Evolutionary conservation across 2,329 filamentous ascomycete species (phyloP).

Genomic region (Triangularia verruculosa): DNA sequence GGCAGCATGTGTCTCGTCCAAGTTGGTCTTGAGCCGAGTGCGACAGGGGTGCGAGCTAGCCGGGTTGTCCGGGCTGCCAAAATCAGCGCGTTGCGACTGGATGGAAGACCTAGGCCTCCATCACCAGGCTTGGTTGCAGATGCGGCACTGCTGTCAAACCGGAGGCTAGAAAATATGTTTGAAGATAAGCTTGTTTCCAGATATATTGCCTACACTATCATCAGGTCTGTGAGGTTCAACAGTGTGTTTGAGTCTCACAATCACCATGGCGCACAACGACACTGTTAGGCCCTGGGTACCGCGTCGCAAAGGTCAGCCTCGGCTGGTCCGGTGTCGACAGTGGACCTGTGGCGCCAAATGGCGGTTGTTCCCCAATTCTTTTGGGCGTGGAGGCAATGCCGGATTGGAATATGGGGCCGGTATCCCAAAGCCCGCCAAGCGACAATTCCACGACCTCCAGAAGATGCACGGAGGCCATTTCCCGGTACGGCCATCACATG

Average conservation of each 20-base stretch:
- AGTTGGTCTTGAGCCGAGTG: slow-evolving; percentile 22
- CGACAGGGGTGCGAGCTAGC: slow-evolving; percentile 22
- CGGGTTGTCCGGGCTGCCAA: slow-evolving; percentile 5
- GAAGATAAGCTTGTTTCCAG: not conserved
- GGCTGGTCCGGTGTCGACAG: slow-evolving; percentile 13
- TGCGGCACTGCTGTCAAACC: not conserved
- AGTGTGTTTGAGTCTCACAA: not conserved
- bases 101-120: not conserved
- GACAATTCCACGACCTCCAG: slow-evolving; percentile 2
- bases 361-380: not conserved
- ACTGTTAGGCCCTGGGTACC: slow-evolving; percentile 3
- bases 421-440: slow-evolving; percentile 1
- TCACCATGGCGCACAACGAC: not conserved
- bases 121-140: not conserved
- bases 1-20: slow-evolving; percentile 26
- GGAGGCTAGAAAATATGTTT: not conserved
- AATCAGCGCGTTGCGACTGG: not conserved
- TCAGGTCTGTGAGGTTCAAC: not conserved
- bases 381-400: slow-evolving; percentile 7
- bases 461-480: slow-evolving; percentile 13
- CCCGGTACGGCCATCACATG: slow-evolving; percentile 17
- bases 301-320: slow-evolving; percentile 18
- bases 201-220: not conserved
- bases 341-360: slow-evolving; percentile 14
- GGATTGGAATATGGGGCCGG: not conserved